Conservation (phyloP, 179 eudicot genomes). For the Heliamphora pulchella region DNA sequence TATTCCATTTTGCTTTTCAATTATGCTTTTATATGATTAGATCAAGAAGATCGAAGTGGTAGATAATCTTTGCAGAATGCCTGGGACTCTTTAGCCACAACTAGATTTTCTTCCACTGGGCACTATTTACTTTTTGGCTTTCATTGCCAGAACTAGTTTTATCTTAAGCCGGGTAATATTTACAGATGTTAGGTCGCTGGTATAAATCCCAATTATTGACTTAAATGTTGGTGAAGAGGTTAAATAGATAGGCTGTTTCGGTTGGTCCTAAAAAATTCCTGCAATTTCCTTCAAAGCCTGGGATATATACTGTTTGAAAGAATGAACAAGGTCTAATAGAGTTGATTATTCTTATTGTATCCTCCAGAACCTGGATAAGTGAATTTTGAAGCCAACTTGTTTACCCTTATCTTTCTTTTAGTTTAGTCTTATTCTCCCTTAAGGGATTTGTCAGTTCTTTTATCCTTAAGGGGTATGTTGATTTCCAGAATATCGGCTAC, state of each 20-base stretch:
- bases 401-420: not conserved
- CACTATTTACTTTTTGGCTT: too few relatives aligned
- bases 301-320: not conserved
- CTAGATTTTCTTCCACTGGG: not conserved
- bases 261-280: not conserved
- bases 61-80: not conserved
- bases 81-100: not conserved
- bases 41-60: not conserved
- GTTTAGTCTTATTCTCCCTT: not conserved
- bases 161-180: too few relatives aligned
- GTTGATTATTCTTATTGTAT: not conserved
- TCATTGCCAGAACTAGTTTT: too few relatives aligned
- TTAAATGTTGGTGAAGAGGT: not conserved
- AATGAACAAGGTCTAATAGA: not conserved
- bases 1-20: not conserved
- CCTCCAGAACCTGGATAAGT: not conserved
- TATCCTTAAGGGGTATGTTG: not conserved
- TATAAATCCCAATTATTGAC: not conserved
- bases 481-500: not conserved
- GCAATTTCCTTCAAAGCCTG: not conserved
- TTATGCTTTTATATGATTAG: not conserved
- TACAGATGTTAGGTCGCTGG: not conserved
- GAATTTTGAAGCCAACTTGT: not conserved
- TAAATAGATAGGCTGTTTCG: not conserved
- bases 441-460: not conserved